A percentile compares a stretch with the other conserved stretches of the same genome.
Evolutionary conservation across 179 eudicot genomes (phyloP).

Genomic region (Beta corolliflora): DNA sequence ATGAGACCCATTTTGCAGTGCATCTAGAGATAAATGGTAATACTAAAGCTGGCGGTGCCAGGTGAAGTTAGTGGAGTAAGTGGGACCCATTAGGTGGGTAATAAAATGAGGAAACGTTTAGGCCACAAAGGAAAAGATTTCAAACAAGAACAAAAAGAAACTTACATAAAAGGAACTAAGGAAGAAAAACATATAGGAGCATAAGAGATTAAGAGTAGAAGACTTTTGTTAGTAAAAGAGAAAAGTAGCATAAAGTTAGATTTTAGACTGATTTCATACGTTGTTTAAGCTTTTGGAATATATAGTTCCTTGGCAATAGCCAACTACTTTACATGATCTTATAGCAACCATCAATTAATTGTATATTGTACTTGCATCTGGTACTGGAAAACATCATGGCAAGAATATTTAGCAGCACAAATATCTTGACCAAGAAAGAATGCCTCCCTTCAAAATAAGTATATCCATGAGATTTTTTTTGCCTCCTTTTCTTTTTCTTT

Average conservation of each 20-base stretch:
- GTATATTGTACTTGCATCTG: neutral
- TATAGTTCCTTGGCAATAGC: neutral
- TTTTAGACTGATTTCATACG: neutral
- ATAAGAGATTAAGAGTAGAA: too few relatives aligned
- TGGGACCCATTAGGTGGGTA: neutral
- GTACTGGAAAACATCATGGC: neutral
- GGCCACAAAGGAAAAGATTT: too few relatives aligned
- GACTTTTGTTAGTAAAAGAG: neutral
- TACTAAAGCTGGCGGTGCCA: too few relatives aligned
- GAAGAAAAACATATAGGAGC: neutral
- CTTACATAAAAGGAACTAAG: neutral
- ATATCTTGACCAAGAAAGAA: neutral
- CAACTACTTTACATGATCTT: neutral
- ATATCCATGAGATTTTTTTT: neutral
- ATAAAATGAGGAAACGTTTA: too few relatives aligned
- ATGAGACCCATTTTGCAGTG: too few relatives aligned
- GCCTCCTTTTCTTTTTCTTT: neutral
- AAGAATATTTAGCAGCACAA: neutral
- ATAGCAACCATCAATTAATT: neutral
- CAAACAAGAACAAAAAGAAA: too few relatives aligned
- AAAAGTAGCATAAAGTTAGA: neutral
- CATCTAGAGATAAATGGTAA: too few relatives aligned
- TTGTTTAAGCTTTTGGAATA: neutral
- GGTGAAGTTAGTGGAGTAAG: too few relatives aligned
- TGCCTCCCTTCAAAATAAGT: neutral